Conservation (phyloP, 257 asterid genomes). For the Solanum megistacrolobum region DNA sequence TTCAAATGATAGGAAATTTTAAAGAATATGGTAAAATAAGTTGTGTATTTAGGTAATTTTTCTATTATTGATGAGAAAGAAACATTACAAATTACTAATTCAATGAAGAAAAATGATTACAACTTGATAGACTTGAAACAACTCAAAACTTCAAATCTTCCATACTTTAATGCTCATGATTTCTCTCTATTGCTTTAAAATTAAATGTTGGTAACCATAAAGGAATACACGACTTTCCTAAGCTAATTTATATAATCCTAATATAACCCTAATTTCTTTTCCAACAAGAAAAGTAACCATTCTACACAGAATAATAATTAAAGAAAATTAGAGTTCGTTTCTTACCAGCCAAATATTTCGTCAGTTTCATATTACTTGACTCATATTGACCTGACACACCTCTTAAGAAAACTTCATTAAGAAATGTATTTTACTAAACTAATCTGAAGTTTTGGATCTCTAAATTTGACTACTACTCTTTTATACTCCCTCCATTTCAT, state of each 20-base stretch:
- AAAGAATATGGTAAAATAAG: too few relatives aligned
- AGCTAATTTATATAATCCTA: background rate
- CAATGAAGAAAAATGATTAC: background rate
- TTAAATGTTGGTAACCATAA: background rate
- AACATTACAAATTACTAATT: background rate
- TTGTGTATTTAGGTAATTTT: background rate
- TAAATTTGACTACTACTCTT: background rate
- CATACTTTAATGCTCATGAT: background rate
- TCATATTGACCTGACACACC: background rate
- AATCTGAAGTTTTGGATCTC: background rate
- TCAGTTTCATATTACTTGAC: background rate
- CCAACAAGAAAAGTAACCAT: background rate
- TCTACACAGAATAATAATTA: background rate
- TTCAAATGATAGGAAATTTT: too few relatives aligned
- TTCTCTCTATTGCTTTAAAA: background rate
- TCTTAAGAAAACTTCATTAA: too few relatives aligned
- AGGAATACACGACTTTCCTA: background rate
- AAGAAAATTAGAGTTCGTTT: background rate
- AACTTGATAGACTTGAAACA: background rate
- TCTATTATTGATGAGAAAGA: background rate
- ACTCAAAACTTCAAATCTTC: background rate
- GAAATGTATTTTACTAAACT: background rate
- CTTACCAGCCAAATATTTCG: background rate
- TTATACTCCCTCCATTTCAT: too few relatives aligned
- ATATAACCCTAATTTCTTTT: background rate